phyloP scores from a whole-genome alignment of 495 filamentous ascomycete species.

The Beverwykella pulmonaria region DNA sequence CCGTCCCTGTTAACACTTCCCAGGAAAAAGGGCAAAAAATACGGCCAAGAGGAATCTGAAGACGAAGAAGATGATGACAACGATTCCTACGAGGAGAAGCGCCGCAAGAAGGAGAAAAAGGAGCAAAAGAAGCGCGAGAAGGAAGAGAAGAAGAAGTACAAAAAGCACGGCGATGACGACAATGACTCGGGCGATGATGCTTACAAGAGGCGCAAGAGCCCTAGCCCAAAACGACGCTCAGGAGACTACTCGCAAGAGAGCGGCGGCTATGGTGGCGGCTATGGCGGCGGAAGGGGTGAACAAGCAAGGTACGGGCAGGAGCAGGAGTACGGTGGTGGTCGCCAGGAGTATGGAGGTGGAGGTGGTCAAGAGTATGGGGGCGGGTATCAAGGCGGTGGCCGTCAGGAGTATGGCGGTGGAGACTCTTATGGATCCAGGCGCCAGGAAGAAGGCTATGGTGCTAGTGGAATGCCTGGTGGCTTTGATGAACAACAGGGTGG shows the following conservation, averaged over 20 bases:
- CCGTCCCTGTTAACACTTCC: not conserved
- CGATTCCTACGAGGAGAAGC: conserved; percentile 32
- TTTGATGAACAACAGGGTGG: not conserved
- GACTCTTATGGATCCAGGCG: not conserved
- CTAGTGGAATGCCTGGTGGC: not conserved
- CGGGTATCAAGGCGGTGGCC: not conserved
- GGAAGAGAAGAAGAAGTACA: conserved; percentile 37
- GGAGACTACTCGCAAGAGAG: conserved; percentile 26
- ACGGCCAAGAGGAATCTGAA: not conserved
- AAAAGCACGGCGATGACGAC: conserved; percentile 25
- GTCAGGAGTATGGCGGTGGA: not conserved
- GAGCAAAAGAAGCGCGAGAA: conserved; percentile 36
- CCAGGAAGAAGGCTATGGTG: not conserved
- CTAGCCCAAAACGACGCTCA: conserved; percentile 24
- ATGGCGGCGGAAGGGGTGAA: not conserved
- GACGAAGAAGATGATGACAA: conserved; percentile 21
- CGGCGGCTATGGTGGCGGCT: conserved; percentile 9
- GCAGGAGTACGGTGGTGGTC: conserved; percentile 5
- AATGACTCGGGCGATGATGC: conserved; percentile 28
- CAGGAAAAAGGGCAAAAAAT: conserved; percentile 30
- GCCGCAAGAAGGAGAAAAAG: conserved; percentile 34
- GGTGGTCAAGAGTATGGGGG: conserved; percentile 3
- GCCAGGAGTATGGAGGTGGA: not conserved
- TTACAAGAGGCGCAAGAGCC: conserved; percentile 26
- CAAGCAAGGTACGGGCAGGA: not conserved